Evolutionary conservation across 805 yeast genomes (phyloP), one percentile per base, ranked within the genome.

Genomic region (Saturnispora serradocipensis): DNA sequence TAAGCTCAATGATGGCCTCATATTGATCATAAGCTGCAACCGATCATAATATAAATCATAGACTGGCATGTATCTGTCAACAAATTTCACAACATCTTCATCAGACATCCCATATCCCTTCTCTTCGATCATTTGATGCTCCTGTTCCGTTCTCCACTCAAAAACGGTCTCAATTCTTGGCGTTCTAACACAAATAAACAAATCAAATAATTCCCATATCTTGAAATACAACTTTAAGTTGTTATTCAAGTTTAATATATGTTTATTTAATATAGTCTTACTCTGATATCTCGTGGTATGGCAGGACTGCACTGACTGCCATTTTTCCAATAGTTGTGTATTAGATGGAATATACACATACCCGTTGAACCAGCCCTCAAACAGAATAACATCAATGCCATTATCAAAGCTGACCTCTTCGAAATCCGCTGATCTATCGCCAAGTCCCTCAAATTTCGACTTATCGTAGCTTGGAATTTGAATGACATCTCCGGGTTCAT

Each of bases 321-420:
- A 72, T 48, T 56, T 59, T 8, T 28, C 25, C 15, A 60, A 48
- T 48, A 74, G 53, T 6, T 63, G 65, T 1, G 55, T 56, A 4
- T 63, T 63, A 27, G 65, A 58, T 1, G 66, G 56, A 18, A 77
- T 57, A 1, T 84, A 72, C 4, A 62, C 55, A 62, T 81, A 91
- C 1, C 98, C 98, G 24, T 81, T 75, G 69, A 90, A 88, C 99
- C 99, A 91, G 4, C 98, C 99, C 67, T 91, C 99, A 40, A 93
- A 72, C 2, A 91, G 65, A 3, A 91, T 74, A 3, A 89, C 75
- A 59, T 86, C 88, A 3, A 80, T 71, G 2, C 42, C 25, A 2
- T 77, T 75, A 2, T 54, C 52, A 0, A 60, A 59, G 3, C 47
- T 39, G 15, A 59, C 24, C 30, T 56, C 56, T 2, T 61, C 57